Evolutionary conservation across 805 yeast genomes (phyloP), one percentile per base, ranked within the genome.

Genomic region (Pichia scutulata): DNA sequence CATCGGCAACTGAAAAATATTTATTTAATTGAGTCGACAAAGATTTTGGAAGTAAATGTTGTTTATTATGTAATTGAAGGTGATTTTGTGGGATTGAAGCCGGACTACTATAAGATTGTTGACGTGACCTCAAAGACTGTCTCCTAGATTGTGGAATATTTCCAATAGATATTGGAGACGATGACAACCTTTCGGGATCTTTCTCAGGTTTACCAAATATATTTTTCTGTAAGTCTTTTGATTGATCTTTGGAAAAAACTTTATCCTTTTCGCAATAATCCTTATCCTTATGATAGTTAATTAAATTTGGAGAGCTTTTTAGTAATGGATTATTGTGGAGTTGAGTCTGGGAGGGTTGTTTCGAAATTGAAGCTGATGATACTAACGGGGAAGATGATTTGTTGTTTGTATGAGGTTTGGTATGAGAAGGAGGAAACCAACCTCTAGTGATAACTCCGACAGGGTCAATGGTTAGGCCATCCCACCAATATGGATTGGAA

Each of bases 401-500:
- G 2, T n/a, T 7, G 7, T 4, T n/a, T 33, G 16, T 46, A n/a
- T 43, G 33, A 1, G 45, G 46, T 41, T 51, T 47, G 4, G 53
- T 45, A 36, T 48, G 21, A n/a, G 48, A 18, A n/a, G 76, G 76
- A 18, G 96, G 95, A 69, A 89, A 86, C 96, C 96, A 89, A 57
- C 96, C 96, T 60, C 95, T 73, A 7, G 75, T 64, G 6, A 70
- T 65, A 28, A 61, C 75, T 7, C 76, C 76, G 19, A 61, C 65
- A 2, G 68, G 63, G 39, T 65, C 66, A 6, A 61, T 64, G 37
- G 70, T 56, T 18, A 84, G 72, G 12, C 96, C 96, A 64, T 89
- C 96, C 93, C 95, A 87, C 96, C 96, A 89, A 2, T 89, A 86
- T 2, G 80, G 64, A 39, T 75, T 77, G 16, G 79, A 71, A 53